Conservation (phyloP, 768 basidiomycete species). For the Hysterangium stoloniferum region DNA sequence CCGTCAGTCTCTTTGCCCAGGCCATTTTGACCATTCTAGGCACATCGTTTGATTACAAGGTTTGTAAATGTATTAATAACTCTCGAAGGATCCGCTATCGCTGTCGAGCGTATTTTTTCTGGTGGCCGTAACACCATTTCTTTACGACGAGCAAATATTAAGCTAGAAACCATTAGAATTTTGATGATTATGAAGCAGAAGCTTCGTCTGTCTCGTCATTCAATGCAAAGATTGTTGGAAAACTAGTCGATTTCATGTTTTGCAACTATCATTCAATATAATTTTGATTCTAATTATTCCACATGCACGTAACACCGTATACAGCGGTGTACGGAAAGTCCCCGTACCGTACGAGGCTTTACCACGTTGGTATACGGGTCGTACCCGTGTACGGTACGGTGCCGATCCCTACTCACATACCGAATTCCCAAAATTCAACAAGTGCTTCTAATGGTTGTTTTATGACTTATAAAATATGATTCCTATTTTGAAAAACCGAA, state of each 20-base stretch:
- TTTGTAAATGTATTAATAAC: neutral
- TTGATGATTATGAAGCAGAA: neutral
- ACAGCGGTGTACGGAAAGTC: neutral
- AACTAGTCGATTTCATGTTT: neutral
- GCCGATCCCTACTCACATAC: conserved; percentile 9
- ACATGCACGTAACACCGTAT: neutral
- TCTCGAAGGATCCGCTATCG: neutral
- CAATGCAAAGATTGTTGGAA: neutral
- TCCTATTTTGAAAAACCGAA: too few species aligned
- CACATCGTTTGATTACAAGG: neutral
- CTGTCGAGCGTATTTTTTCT: neutral
- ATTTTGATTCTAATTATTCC: neutral
- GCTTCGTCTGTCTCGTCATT: neutral
- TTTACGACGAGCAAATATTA: neutral
- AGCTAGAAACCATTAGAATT: neutral
- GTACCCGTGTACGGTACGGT: conserved; percentile 14
- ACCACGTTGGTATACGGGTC: neutral
- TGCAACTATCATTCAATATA: neutral
- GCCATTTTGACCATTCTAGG: neutral
- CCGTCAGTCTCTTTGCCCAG: neutral
- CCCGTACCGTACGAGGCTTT: conserved; percentile 2
- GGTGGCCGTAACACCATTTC: neutral
- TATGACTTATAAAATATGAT: too few species aligned
- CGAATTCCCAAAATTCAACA: too few species aligned
- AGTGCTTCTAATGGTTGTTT: too few species aligned